A percentile compares a stretch with the other conserved stretches of the same genome.
phyloP scores from a whole-genome alignment of 2,329 filamentous ascomycete genomes.

The Diaporthe sp. region DNA sequence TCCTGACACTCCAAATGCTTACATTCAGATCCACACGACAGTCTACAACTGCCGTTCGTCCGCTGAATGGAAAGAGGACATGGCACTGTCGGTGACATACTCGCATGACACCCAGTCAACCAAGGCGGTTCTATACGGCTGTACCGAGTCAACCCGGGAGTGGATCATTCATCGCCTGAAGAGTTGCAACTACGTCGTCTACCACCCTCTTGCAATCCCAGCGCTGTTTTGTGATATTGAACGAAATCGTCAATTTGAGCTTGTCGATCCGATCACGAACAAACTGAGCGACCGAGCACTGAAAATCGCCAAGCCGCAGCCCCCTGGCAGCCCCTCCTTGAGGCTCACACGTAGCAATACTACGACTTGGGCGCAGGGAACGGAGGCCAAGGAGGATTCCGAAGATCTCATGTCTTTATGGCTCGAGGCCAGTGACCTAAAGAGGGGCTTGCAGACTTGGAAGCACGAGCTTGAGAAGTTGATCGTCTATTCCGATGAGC shows the following conservation, averaged over 20 bases:
- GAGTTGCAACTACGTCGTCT: background rate
- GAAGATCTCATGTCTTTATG: constrained; percentile 35
- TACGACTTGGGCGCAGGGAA: background rate
- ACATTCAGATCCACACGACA: background rate
- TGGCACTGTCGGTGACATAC: constrained; percentile 16
- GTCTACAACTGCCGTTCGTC: constrained; percentile 21
- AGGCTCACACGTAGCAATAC: background rate
- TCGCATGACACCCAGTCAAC: background rate
- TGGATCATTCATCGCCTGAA: background rate
- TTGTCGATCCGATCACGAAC: background rate
- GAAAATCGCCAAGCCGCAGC: background rate
- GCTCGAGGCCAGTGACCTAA: constrained; percentile 37
- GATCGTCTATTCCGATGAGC: constrained; percentile 33
- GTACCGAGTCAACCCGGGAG: background rate
- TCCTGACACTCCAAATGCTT: background rate
- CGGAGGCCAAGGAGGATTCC: background rate
- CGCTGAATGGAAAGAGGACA: background rate
- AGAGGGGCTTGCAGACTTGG: constrained; percentile 37
- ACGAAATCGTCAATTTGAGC: background rate
- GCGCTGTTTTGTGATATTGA: constrained; percentile 32
- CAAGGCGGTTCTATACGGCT: constrained; percentile 4
- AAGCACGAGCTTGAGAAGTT: constrained; percentile 38
- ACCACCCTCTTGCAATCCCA: constrained; percentile 4
- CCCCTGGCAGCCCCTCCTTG: background rate
- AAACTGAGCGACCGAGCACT: background rate